Base-by-base conservation (phyloP, 768 basidiomycete genomes). In the Pholiota conissans region DNA sequence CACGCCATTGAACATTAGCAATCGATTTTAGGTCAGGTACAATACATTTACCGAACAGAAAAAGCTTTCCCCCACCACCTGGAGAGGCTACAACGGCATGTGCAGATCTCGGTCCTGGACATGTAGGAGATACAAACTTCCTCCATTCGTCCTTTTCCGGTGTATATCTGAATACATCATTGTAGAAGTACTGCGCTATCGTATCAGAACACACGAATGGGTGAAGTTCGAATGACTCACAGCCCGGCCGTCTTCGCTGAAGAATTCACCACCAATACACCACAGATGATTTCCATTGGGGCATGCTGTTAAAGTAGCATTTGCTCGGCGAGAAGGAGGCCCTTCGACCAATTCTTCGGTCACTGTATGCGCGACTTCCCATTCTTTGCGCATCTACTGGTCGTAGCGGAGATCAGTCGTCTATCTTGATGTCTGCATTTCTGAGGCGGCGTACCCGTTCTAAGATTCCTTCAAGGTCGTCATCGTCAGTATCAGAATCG, bases 61-160 rank as follows among this genome's bases (percentile, higher is more conserved):
- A 93, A 1, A 95, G 75, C 65, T 93, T 93, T 1, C 94, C 94
- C 0, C 94, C 94, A n/a, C 84, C 86, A 1, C 81, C 80, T 0
- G 91, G 85, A 2, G 84, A 84, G 0, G 84, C 83, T 22, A 86
- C 88, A 4, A 91, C 84, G 9, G 90, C 90, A 69, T 96, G 94
- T 0, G 94, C 94, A 8, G 89, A 91, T 39, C 94, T 81, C 2
- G 94, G 94, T 2, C 91, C 91, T 0, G 95, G 95, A 62, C 89
- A 91, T 0, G 87, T 92, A 11, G 85, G 87, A 0, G 90, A 92
- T 26, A 93, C 78, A 61, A 92, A 95, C 64, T 84, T 85, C 9
- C 90, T 81, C 94, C 94, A 96, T 77, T 96, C 94, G 64, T 95
- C 86, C 85, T 93, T 93, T 34, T 92, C 91, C 0, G 93, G 90